These are phyloP conservation scores for Claviceps cyperi DNA, from an alignment of 2,329 filamentous ascomycete genomes.

Conservation along the genomic window DNA sequence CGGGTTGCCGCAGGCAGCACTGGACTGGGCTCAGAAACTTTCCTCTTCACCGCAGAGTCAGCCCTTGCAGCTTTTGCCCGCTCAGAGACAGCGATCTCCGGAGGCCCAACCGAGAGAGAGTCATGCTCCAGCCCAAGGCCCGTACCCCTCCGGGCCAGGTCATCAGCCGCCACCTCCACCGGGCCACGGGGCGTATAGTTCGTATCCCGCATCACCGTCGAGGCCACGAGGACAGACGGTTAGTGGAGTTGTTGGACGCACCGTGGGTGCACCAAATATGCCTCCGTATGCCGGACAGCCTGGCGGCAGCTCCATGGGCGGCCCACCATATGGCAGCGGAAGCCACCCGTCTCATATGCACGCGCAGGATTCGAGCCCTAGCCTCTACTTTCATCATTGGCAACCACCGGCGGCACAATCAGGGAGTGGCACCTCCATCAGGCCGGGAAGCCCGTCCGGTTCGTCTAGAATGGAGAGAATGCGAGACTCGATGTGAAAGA, in stretches of 20 bases:
- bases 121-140: conserved; percentile 24
- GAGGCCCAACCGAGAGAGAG: conserved; percentile 35
- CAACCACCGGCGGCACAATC: conserved; percentile 58
- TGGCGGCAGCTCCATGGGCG: conserved; percentile 7
- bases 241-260: conserved; percentile 24
- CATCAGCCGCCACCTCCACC: conserved; percentile 15
- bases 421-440: conserved; percentile 42
- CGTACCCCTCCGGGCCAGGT: conserved; percentile 24
- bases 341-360: conserved; percentile 33
- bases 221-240: conserved; percentile 36
- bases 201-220: conserved; percentile 35
- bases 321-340: conserved; percentile 21
- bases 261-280: conserved; percentile 28
- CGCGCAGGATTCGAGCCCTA: conserved; percentile 52
- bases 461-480: conserved; percentile 44
- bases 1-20: conserved; percentile 42
- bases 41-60: conserved; percentile 36
- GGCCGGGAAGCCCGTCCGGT: conserved; percentile 62
- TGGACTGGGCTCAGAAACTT: conserved; percentile 57
- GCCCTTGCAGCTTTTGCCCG: conserved; percentile 35
- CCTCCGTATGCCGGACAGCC: conserved; percentile 13
- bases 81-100: conserved; percentile 36
- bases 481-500: conserved; percentile 23
- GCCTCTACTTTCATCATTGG: conserved; percentile 88
- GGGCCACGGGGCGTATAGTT: conserved; percentile 25